Base-by-base conservation (phyloP, 179 eudicot species). In the Gypsophila paniculata region DNA sequence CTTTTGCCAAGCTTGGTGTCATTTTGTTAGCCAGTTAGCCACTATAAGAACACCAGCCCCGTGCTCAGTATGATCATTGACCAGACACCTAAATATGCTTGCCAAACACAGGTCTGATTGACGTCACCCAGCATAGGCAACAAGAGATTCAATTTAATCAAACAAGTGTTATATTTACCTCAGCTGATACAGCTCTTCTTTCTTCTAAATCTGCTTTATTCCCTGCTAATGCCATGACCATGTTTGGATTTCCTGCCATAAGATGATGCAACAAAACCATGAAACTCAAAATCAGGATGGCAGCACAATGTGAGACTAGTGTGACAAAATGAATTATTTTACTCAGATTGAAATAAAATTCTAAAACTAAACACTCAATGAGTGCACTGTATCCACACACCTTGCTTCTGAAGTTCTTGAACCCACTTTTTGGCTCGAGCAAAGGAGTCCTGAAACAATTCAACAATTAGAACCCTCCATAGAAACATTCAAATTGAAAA, bases 381-480 rank as follows among this genome's bases (percentile, higher is more conserved):
- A 34, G 53, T n/a, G 17, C 51, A 39, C 23, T 38, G 57, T 44
- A 61, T 66, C 13, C 46, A 48, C 54, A 52, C 69, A 91, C 99
- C 99, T 89, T 94, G 99, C 84, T 94, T 94, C 70, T 94, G 97
- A 60, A 94, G 89, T 79, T 94, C 99, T 71, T 94, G 97, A 73
- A 94, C 97, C 99, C 99, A 94, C 81, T 89, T 94, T 88, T 94
- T 94, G 58, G 99, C 99, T 76, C 88, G 84, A 15, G 74, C 71
- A 85, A 89, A 94, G 38, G 99, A 94, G 75, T 91, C 99, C 99
- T 94, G 80, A 66, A 73, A 80, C 13, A 15, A 39, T 48, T 66
- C 72, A 21, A n/a, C 34, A 71, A 61, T 72, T 57, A 74, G 69
- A 74, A 71, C 74, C 23, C 17, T 21, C 58, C 10, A 42, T 5